A percentile compares a stretch with the other conserved stretches of the same genome.
Conservation (phyloP, 495 filamentous ascomycete species). For the Podospora conica region DNA sequence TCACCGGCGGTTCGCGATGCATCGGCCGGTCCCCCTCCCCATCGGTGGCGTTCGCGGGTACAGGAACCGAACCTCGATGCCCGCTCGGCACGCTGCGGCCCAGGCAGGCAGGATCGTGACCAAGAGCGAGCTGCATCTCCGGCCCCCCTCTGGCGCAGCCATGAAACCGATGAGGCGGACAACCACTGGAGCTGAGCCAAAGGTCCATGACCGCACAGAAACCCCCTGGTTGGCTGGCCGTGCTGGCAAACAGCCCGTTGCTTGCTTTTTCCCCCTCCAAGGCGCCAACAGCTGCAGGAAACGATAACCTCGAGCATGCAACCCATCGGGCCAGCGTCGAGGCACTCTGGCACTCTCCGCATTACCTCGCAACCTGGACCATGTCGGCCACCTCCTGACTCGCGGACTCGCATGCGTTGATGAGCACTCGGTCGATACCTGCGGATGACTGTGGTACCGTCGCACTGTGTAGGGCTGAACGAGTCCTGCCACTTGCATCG, state of each 20-base stretch:
- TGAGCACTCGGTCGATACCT: not conserved
- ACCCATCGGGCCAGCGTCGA: not conserved
- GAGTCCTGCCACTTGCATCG: not conserved
- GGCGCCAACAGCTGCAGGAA: not conserved
- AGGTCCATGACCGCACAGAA: not conserved
- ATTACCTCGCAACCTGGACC: not conserved
- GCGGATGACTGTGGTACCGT: too few species aligned
- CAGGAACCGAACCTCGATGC: not conserved
- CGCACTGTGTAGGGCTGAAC: not conserved
- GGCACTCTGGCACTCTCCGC: not conserved
- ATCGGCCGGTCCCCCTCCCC: not conserved
- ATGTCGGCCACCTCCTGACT: not conserved
- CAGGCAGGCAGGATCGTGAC: not conserved
- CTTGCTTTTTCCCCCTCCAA: not conserved
- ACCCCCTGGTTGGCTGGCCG: not conserved
- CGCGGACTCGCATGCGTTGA: not conserved
- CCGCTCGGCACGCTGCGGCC: not conserved
- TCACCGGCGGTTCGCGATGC: not conserved
- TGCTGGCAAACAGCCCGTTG: not conserved
- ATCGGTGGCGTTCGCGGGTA: not conserved
- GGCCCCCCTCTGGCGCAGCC: not conserved
- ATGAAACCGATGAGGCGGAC: not conserved
- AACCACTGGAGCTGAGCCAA: not conserved
- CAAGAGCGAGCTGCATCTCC: not conserved
- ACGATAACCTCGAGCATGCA: not conserved